A percentile compares a stretch with the other conserved stretches of the same genome.
phyloP scores from a whole-genome alignment of 2,329 filamentous ascomycete genomes.

The Ascochyta clinopodiicola region DNA sequence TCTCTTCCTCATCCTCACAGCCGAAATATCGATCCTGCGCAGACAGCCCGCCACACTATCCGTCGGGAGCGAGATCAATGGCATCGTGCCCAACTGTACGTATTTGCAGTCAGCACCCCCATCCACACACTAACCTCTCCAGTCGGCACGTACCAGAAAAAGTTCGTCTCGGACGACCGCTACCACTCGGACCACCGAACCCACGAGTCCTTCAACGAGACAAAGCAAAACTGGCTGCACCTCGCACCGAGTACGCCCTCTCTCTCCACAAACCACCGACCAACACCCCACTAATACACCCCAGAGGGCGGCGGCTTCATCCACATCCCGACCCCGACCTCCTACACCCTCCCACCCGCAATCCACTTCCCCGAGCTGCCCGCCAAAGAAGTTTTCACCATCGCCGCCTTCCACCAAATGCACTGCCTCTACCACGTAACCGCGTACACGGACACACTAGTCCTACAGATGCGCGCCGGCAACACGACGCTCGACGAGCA shows the following conservation, averaged over 20 bases:
- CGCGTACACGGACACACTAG: slow-evolving; percentile 20
- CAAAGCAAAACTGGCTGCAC: no score
- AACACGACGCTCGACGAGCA: slow-evolving; percentile 25
- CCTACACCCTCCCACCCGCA: slow-evolving; percentile 20
- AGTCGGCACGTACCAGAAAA: slow-evolving; percentile 22
- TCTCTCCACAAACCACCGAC: slow-evolving; percentile 23
- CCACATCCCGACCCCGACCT: slow-evolving; percentile 11
- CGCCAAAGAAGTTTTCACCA: slow-evolving; percentile 15
- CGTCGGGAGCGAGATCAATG: slow-evolving; percentile 23
- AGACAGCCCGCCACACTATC: slow-evolving; percentile 6
- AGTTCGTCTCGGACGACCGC: slow-evolving; percentile 20
- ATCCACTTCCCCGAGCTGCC: slow-evolving; percentile 21
- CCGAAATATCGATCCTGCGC: slow-evolving; percentile 24
- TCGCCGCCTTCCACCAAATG: slow-evolving; percentile 31
- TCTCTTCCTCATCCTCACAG: slow-evolving; percentile 15
- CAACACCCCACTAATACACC: slow-evolving; percentile 2
- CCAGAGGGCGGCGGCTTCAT: slow-evolving; percentile 27
- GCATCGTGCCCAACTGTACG: slow-evolving; percentile 23
- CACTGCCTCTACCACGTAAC: slow-evolving; percentile 28
- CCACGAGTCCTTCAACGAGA: no score
- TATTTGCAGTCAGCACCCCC: background rate
- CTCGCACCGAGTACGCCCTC: background rate
- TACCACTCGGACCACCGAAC: slow-evolving; percentile 29
- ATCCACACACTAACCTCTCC: background rate
- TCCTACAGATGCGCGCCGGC: slow-evolving; percentile 24